Evolutionary conservation across 306 rosid species (phyloP).

Genomic region (Castanea sativa): DNA sequence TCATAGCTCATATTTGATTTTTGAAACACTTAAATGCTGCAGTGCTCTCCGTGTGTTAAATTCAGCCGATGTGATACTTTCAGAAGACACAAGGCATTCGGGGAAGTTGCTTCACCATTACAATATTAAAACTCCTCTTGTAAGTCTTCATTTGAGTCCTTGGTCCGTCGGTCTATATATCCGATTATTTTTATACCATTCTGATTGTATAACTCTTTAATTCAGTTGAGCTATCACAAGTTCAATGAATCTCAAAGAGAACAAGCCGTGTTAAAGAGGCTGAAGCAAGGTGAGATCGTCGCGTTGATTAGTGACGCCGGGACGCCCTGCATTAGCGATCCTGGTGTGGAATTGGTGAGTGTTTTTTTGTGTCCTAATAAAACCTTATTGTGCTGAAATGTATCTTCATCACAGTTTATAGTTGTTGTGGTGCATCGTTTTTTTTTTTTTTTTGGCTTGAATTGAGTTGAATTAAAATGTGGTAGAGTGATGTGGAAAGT

Average conservation of each 20-base stretch:
- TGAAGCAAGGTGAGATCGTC: conserved; percentile 81
- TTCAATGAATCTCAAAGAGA: conserved; percentile 89
- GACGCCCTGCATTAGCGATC: conserved; percentile 91
- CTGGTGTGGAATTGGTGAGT: conserved; percentile 84
- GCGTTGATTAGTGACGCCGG: conserved; percentile 92
- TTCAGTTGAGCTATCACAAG: conserved; percentile 92
- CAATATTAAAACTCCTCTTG: conserved; percentile 82
- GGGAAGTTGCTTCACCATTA: conserved; percentile 84
- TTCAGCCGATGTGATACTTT: conserved; percentile 78
- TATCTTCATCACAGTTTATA: neutral
- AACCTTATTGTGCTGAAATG: neutral
- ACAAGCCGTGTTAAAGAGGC: conserved; percentile 71
- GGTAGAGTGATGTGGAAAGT: too few relatives aligned
- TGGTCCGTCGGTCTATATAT: neutral
- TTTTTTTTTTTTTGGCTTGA: neutral
- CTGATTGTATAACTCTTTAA: conserved; percentile 32
- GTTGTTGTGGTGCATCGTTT: neutral
- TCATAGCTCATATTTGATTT: too few relatives aligned
- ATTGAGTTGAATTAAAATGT: neutral
- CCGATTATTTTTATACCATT: neutral
- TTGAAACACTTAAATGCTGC: neutral
- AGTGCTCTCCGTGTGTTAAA: conserved; percentile 82
- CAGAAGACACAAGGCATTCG: conserved; percentile 94
- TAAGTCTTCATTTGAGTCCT: conserved; percentile 23
- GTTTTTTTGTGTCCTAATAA: neutral